Base-by-base conservation (phyloP, 2,329 filamentous ascomycete species). In the Penicillium brevicompactum region DNA sequence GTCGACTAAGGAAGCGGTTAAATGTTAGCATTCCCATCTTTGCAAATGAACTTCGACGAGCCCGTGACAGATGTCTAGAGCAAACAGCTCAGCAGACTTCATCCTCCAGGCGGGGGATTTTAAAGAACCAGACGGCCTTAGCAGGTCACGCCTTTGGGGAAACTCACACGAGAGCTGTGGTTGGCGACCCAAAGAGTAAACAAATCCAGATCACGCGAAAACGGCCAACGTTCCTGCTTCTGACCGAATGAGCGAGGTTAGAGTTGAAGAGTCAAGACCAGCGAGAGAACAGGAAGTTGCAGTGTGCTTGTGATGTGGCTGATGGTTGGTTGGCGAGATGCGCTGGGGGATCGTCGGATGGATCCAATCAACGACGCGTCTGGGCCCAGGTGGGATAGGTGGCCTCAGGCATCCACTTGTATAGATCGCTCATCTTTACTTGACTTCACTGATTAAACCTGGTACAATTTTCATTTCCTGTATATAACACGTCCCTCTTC, bases 1-100 rank as follows among this genome's bases (percentile, higher is more conserved):
- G 62, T 51, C 71, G 70, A 60, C 70, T 74, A 48, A 71, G 66
- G 51, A 74, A 73, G 49, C 71, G 72, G 22, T 59, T 62, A 47
- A 74, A 68, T 30, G 69, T 75, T 66, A 75, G 71, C 70, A 75
- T 71, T 46, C 64, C 68, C 71, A 72, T 72, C 9, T 32, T 71
- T 49, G 46, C 43, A 46, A 46, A 44, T 24, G 32, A 44, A 32
- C 18, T 14, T 14, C 32, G 43, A 46, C 46, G 40, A 40, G 40
- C 41, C 38, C 7, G 38, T 44, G 13, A 22, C 42, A 30, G 32
- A 49, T 18, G 24, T 18, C 32, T 27, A 41, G 14, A 14, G 13
- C 22, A n/a, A 38, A 30, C 18, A 18, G 14, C 22, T 45, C 27
- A 14, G 42, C 37, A 22, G 18, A 16, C 16, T 46, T 18, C n/a